Evolutionary conservation across 192 early-diverging fungal genomes (phyloP).

Genomic region (Dissophora globulifera): DNA sequence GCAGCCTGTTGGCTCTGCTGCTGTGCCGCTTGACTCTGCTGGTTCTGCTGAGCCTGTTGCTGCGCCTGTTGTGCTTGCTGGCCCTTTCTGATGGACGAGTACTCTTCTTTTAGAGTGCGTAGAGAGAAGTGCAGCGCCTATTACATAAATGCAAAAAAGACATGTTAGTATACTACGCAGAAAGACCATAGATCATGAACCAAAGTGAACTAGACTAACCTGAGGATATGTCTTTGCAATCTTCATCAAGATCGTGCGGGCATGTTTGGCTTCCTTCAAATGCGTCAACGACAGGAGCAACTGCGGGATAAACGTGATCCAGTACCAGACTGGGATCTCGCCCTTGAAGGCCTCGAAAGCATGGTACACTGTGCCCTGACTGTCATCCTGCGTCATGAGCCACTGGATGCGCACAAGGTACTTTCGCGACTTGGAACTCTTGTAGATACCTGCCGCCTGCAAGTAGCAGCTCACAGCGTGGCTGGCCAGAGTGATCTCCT

Average conservation of each 20-base stretch:
- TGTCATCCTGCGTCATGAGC: conserved; percentile 92
- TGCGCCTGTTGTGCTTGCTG: conserved; percentile 43
- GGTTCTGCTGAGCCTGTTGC: conserved; percentile 22
- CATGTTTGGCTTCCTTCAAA: conserved; percentile 81
- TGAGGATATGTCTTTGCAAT: conserved; percentile 96
- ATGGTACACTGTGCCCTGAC: conserved; percentile 74
- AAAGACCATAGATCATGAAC: no score
- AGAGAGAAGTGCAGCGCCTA: conserved; percentile 96
- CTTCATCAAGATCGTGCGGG: conserved; percentile 85
- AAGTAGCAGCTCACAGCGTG: conserved; percentile 97
- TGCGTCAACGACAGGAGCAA: conserved; percentile 81
- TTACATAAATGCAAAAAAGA: conserved; percentile 24
- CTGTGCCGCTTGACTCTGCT: conserved; percentile 30
- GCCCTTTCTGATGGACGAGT: conserved; percentile 70
- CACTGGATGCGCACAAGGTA: conserved; percentile 94
- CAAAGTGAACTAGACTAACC: conserved; percentile 52
- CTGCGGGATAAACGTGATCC: conserved; percentile 99
- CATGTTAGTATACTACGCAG: background rate
- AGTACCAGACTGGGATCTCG: conserved; percentile 95
- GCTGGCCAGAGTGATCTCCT: conserved; percentile 82
- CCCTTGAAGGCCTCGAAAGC: conserved; percentile 91
- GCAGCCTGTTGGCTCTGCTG: conserved; percentile 30
- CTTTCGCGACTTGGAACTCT: conserved; percentile 87
- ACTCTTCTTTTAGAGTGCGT: conserved; percentile 93
- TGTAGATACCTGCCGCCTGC: conserved; percentile 91